Evolutionary conservation across 352 stramenopile genomes (phyloP), one percentile per base, ranked within the genome.

Genomic region (Phytophthora agathidicida): DNA sequence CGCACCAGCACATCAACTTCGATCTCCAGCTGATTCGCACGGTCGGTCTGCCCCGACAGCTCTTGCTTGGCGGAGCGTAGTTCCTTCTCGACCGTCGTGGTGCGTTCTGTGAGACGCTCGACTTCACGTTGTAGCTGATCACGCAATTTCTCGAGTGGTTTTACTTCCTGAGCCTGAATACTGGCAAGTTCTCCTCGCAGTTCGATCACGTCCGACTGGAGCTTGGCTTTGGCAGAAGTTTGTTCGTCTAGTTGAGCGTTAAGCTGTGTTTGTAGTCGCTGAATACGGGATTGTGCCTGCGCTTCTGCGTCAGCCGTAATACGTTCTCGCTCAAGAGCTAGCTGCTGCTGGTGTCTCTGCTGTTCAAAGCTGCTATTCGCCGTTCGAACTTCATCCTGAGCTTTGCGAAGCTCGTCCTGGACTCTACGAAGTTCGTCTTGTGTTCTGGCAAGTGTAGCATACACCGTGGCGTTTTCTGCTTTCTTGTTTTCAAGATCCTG

Each of bases 1-100:
- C 75, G 68, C 30, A 71, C 65, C 22, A 68, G 76, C n/a, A 70
- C 66, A 16, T 85, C 75, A 17, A 81, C 42, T 53, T 81, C 68
- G 27, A 75, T 56, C 42, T 81, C 60, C 23, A 77, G 50, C 23
- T 82, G 75, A 22, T 82, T 57, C 11, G 60, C 48, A 14, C 63
- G 45, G 24, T 69, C 65, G 0, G 45, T 60, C 17, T 65, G 44
- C 3, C 27, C 26, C 5, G 56, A 59, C 19, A 77, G 39, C 26
- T 71, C 67, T 37, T 71, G 64, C 19, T 75, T 71, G 1, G 41
- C 35, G 13, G 54, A 38, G 4, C 67, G 73, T 16, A 74, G 32
- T 9, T 80, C 73, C 36, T 73, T 74, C 32, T 83, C 70, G 3
- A 75, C 28, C 11, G 13, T 38, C 16, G 56, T 9, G 5, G 59